phyloP scores from a whole-genome alignment of 163 green algal species.

The Chlorella variabilis region DNA sequence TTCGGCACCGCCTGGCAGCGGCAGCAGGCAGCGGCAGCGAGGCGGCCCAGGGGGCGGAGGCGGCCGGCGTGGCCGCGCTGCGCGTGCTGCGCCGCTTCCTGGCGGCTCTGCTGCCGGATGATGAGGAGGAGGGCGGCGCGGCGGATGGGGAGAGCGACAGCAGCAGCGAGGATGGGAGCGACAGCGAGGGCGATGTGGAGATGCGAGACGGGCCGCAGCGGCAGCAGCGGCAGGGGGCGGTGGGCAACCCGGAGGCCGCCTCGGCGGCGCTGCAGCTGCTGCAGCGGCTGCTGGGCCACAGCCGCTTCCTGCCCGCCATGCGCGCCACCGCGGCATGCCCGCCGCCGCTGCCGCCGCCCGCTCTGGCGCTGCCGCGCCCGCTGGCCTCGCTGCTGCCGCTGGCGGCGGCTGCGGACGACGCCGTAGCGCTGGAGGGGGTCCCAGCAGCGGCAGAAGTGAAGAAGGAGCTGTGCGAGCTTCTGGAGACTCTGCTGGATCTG shows the following conservation, averaged over 20 bases:
- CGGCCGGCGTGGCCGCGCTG: neutral
- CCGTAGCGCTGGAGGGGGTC: neutral
- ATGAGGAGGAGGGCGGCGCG: neutral
- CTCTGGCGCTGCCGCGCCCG: conserved; percentile 22
- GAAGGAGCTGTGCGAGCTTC: conserved; percentile 48
- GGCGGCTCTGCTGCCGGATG: conserved; percentile 45
- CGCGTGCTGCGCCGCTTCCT: conserved; percentile 42
- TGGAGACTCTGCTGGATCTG: conserved; percentile 53
- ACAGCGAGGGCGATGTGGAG: neutral
- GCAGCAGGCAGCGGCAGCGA: neutral
- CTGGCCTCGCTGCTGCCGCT: conserved; percentile 42
- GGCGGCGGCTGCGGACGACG: neutral
- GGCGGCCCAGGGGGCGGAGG: neutral
- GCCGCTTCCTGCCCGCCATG: conserved; percentile 36
- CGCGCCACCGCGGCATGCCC: conserved; percentile 24
- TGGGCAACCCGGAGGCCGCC: neutral
- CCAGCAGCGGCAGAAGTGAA: conserved; percentile 40
- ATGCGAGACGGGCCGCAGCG: too few relatives aligned
- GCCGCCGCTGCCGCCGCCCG: conserved; percentile 6
- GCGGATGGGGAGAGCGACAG: neutral
- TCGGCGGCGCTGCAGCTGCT: conserved; percentile 31
- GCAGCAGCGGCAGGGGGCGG: neutral
- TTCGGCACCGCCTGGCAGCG: conserved; percentile 27
- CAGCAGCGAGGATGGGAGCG: conserved; percentile 13
- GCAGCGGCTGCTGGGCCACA: conserved; percentile 34